These are phyloP conservation scores for Sclerospora graminicola DNA, from an alignment of 352 stramenopile species.

Conservation along the genomic window DNA sequence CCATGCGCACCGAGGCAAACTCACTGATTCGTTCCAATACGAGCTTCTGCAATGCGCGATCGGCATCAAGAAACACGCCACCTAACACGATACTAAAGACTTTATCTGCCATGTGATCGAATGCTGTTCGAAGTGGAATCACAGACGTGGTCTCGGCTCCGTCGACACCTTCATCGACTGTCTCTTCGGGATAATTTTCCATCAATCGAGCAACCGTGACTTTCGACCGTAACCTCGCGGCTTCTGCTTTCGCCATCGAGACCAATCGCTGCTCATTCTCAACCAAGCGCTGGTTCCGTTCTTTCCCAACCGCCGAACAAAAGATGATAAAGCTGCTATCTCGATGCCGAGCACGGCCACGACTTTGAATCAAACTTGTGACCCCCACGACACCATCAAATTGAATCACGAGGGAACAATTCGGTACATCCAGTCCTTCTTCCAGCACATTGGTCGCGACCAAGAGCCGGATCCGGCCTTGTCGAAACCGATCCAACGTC, in stretches of 20 bases:
- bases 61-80: slow-evolving; percentile 13
- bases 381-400: slow-evolving; percentile 63
- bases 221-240: slow-evolving; percentile 40
- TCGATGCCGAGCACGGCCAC: slow-evolving; percentile 43
- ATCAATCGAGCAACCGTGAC: slow-evolving; percentile 27
- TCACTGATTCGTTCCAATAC: slow-evolving; percentile 25
- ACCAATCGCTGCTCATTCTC: slow-evolving; percentile 46
- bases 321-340: slow-evolving; percentile 65
- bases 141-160: not conserved
- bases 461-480: slow-evolving; percentile 53
- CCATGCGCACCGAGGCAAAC: slow-evolving; percentile 23
- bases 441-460: slow-evolving; percentile 76
- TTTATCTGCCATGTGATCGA: slow-evolving; percentile 21
- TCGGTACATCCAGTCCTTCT: slow-evolving; percentile 64
- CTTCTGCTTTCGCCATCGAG: slow-evolving; percentile 23
- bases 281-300: slow-evolving; percentile 36
- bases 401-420: slow-evolving; percentile 70
- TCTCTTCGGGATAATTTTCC: slow-evolving; percentile 2
- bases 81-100: slow-evolving; percentile 37
- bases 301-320: slow-evolving; percentile 29
- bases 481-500: slow-evolving; percentile 55
- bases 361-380: slow-evolving; percentile 73
- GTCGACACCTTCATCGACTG: not conserved
- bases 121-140: slow-evolving; percentile 9
- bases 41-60: slow-evolving; percentile 8